Evolutionary conservation across 2,329 filamentous ascomycete genomes (phyloP), one percentile per base, ranked within the genome.

Genomic region (Pseudogymnoascus pannorum): DNA sequence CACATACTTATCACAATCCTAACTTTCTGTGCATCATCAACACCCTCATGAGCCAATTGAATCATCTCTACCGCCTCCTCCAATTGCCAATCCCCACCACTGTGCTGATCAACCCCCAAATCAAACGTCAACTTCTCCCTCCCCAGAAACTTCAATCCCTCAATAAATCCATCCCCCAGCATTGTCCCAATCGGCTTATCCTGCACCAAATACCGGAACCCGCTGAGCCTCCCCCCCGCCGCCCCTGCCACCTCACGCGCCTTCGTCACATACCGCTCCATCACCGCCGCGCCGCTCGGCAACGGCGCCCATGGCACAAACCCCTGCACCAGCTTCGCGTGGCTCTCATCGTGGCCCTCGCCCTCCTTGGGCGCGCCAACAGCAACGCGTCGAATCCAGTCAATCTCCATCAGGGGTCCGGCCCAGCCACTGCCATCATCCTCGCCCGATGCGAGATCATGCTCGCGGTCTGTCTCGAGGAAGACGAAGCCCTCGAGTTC

Each of bases 241-340:
- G 79, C 77, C 1, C 87, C 89, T 0, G 87, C 86, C 60, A 76
- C 77, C 64, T 83, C 76, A 71, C 85, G 76, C 2, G 85, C 89
- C 14, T 79, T 70, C 0, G 73, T 74, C 5, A 96, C 76, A 72
- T 95, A 97, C 64, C 75, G 73, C 64, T 82, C 76, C 71, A 97
- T 74, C 0, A 78, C 80, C 5, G 73, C 77, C 0, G 80, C 71
- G 0, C 89, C 85, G 42, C 85, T 83, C 8, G 88, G 83, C 57
- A 97, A 72, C 0, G 92, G 92, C n/a, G 91, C 92, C 90, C 91
- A 97, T 1, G 91, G 86, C 3, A 97, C 81, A 65, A 92, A 83
- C 0, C 82, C 92, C 2, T 87, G 76, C 67, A 90, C 85, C 18
- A 87, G 75, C 22, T 76, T 71, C 12, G 78, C 78, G 60, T 86